Conservation (phyloP, 257 asterid species). For the Jacaranda copaia region DNA sequence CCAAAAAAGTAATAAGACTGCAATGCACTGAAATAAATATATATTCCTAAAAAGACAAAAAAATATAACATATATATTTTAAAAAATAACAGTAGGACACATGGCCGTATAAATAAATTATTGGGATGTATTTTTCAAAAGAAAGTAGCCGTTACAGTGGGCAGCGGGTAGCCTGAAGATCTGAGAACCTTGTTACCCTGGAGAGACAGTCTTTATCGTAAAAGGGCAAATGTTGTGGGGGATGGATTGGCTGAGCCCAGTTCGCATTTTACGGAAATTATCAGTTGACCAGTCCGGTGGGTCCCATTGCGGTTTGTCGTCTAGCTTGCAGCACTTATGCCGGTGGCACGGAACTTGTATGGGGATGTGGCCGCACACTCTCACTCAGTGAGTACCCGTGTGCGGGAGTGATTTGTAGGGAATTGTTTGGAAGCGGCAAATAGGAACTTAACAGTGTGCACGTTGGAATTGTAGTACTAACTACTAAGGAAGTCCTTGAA, state of each 20-base stretch:
- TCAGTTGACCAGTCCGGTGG: constrained; percentile 39
- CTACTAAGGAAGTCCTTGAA: too few relatives aligned
- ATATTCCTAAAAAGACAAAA: not conserved
- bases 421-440: not conserved
- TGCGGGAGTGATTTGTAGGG: not conserved
- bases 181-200: not conserved
- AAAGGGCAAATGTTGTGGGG: constrained; percentile 31
- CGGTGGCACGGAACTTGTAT: constrained; percentile 19
- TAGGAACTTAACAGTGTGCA: too few relatives aligned
- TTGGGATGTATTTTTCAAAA: not conserved
- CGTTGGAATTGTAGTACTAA: too few relatives aligned
- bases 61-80: not conserved
- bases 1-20: constrained; percentile 38
- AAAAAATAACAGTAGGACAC: constrained; percentile 21
- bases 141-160: constrained; percentile 72
- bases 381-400: constrained; percentile 17
- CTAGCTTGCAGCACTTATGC: constrained; percentile 22
- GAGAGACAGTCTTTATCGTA: constrained; percentile 41
- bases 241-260: not conserved
- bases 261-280: constrained; percentile 42
- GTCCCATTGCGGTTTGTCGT: constrained; percentile 26
- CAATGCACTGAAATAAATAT: not conserved
- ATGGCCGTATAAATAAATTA: constrained; percentile 16
- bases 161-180: constrained; percentile 33
- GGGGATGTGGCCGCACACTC: too few relatives aligned